These are phyloP conservation scores for Adenanthera pavonina DNA, from an alignment of 306 rosid species.

Conservation along the genomic window DNA sequence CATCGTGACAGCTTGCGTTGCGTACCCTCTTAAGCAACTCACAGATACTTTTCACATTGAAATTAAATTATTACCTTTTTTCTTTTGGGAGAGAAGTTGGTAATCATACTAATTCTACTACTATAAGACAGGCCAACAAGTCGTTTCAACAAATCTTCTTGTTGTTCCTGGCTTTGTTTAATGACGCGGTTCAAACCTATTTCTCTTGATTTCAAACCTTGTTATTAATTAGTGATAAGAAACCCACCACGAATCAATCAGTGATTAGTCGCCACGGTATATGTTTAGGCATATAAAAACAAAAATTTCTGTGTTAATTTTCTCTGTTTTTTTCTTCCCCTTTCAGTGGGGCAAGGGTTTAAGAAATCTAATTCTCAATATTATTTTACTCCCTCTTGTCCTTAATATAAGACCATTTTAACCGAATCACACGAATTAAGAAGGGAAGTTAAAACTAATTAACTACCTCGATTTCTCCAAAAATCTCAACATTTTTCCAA, in stretches of 20 bases:
- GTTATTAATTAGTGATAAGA: neutral
- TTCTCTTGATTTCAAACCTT: constrained; percentile 52
- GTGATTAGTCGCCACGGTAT: constrained; percentile 35
- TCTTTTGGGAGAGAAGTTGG: too few relatives aligned
- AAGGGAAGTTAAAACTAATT: too few relatives aligned
- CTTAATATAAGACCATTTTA: too few relatives aligned
- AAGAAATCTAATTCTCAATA: constrained; percentile 26
- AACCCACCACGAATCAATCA: constrained; percentile 44
- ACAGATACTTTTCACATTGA: constrained; percentile 59
- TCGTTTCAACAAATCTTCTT: constrained; percentile 37
- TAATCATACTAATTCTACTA: too few relatives aligned
- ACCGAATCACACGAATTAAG: too few relatives aligned
- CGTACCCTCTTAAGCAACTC: constrained; percentile 37
- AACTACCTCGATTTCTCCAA: too few relatives aligned
- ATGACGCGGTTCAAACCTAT: constrained; percentile 44
- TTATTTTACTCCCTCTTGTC: neutral
- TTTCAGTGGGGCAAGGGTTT: neutral
- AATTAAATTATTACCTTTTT: neutral
- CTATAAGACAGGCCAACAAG: neutral
- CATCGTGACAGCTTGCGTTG: constrained; percentile 44
- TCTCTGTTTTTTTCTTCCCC: neutral
- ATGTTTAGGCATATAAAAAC: constrained; percentile 29
- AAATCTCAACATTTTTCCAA: too few relatives aligned
- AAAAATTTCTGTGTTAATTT: neutral
- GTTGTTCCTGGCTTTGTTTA: constrained; percentile 36